These are phyloP conservation scores for Stephania yunnanensis DNA, from an alignment of 164 flowering plant genomes.

Conservation along the genomic window DNA sequence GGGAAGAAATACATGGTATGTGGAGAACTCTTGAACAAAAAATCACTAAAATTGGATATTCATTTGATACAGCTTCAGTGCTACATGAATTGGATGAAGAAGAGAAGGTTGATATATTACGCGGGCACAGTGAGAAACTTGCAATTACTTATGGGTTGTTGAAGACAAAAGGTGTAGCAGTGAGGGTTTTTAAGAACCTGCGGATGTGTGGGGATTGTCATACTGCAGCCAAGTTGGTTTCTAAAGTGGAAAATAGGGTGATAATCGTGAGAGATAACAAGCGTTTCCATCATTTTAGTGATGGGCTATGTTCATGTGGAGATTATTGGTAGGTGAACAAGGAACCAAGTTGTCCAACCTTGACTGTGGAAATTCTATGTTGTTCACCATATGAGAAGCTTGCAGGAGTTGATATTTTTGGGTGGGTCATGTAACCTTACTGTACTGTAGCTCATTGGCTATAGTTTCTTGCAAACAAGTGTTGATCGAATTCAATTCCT, in stretches of 20 bases:
- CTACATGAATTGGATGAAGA: slow-evolving; percentile 53
- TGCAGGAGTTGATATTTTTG: not conserved
- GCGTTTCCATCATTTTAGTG: slow-evolving; percentile 54
- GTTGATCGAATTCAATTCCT: not conserved
- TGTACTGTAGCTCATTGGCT: not conserved
- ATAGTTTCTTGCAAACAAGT: not conserved
- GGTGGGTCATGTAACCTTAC: not conserved
- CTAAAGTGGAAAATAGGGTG: slow-evolving; percentile 46
- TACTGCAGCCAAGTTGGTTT: slow-evolving; percentile 45
- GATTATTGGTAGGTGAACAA: slow-evolving; percentile 44
- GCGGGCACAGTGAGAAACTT: slow-evolving; percentile 65
- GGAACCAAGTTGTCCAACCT: not conserved
- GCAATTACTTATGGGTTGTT: slow-evolving; percentile 49
- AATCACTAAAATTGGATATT: slow-evolving; percentile 42
- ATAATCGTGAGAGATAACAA: slow-evolving; percentile 61
- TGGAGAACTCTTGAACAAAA: slow-evolving; percentile 43
- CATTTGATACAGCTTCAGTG: slow-evolving; percentile 42
- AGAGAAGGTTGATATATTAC: slow-evolving; percentile 41
- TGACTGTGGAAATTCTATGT: not conserved
- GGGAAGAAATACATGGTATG: slow-evolving; percentile 24
- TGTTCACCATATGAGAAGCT: not conserved
- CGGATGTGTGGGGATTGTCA: slow-evolving; percentile 65
- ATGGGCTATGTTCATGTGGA: slow-evolving; percentile 59
- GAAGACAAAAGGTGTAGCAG: slow-evolving; percentile 32
- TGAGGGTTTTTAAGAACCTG: slow-evolving; percentile 49